Percentiles rank a stretch among this genome's conserved stretches.
Conservation (phyloP, 1,284 basidiomycete genomes). For the Cryptococcus wingfieldii region DNA sequence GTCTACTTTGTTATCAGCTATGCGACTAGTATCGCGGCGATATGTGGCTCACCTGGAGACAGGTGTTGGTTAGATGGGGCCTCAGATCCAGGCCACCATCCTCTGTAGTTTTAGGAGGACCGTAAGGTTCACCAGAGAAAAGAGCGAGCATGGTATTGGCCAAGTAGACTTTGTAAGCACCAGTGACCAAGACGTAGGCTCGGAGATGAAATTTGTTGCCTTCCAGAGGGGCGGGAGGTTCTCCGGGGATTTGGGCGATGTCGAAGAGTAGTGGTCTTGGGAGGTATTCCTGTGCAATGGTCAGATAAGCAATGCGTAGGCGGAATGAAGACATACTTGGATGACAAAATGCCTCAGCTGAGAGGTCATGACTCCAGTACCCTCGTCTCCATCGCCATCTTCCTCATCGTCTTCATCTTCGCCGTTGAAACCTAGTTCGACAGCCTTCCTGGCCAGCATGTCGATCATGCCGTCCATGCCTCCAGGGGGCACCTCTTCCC, state of each 20-base stretch:
- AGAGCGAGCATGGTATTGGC: constrained; percentile 79
- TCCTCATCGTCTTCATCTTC: constrained; percentile 42
- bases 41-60: constrained; percentile 61
- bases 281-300: constrained; percentile 68
- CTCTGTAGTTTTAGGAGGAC: constrained; percentile 42
- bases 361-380: constrained; percentile 69
- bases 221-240: constrained; percentile 39
- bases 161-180: constrained; percentile 72
- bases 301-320: too few relatives aligned
- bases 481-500: constrained; percentile 48
- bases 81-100: constrained; percentile 56
- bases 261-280: constrained; percentile 70
- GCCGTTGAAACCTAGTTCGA: constrained; percentile 13
- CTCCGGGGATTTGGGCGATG: constrained; percentile 47
- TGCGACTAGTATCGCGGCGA: not conserved
- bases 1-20: constrained; percentile 19
- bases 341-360: constrained; percentile 95
- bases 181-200: constrained; percentile 82
- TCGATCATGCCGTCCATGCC: constrained; percentile 9
- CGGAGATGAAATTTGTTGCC: constrained; percentile 89
- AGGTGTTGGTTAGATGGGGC: constrained; percentile 92
- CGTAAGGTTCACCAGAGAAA: constrained; percentile 70
- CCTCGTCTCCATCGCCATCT: constrained; percentile 41
- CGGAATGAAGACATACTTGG: constrained; percentile 59
- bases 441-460: constrained; percentile 12